phyloP scores from a whole-genome alignment of 2,329 filamentous ascomycete genomes.

The Cordyceps tenuipes region DNA sequence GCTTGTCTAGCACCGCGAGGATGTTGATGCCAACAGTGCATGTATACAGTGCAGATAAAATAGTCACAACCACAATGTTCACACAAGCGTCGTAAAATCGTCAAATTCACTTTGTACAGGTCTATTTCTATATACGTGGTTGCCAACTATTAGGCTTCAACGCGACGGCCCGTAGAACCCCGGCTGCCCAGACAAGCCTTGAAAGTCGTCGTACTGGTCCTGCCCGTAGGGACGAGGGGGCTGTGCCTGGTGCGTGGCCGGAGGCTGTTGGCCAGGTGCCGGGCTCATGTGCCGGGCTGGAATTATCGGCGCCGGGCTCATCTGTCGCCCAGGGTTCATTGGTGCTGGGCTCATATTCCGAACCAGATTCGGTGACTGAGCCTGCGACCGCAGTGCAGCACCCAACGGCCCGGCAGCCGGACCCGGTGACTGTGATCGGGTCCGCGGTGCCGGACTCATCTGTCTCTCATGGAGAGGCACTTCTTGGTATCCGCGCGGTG shows the following conservation, averaged over 20 bases:
- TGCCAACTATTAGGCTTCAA: conserved; percentile 25
- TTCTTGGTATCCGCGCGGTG: neutral
- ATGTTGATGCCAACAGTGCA: too few relatives aligned
- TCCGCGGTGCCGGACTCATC: conserved; percentile 3
- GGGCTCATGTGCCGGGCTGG: conserved; percentile 17
- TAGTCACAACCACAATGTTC: too few relatives aligned
- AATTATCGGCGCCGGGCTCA: neutral
- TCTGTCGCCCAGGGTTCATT: neutral
- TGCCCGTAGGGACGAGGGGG: neutral
- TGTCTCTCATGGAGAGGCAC: neutral
- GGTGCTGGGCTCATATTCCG: conserved; percentile 37
- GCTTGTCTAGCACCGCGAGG: too few relatives aligned
- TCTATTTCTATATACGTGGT: neutral
- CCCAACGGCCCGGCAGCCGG: conserved; percentile 18
- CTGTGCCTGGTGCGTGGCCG: neutral
- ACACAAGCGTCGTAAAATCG: too few relatives aligned
- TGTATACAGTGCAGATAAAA: too few relatives aligned
- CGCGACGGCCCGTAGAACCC: neutral
- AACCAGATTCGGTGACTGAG: conserved; percentile 12
- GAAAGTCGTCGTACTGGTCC: neutral
- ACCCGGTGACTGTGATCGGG: conserved; percentile 4
- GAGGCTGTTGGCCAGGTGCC: neutral
- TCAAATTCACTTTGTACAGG: neutral
- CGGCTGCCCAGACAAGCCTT: neutral
- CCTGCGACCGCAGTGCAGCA: conserved; percentile 10